Base-by-base conservation (phyloP, 495 filamentous ascomycete species). In the Aspergillus leporis region DNA sequence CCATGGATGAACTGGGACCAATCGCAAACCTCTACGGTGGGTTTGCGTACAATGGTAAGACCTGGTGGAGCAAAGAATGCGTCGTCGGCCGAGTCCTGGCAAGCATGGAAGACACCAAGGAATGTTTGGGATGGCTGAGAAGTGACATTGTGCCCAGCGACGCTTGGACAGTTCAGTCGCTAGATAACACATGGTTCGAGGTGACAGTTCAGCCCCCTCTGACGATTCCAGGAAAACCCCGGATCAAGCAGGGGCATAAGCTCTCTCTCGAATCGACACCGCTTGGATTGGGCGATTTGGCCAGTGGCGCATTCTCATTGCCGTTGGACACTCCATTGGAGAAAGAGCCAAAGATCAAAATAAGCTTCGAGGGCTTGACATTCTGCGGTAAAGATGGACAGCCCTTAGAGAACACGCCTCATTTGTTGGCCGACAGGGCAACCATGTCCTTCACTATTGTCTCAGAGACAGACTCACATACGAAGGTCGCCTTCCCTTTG, bases 31-130 rank as follows among this genome's bases (percentile, higher is more conserved):
- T 96, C 8, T 88, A 87, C 63, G 88, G 88, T n/a, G 91, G 91
- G 4, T 91, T 96, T 63, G 71, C 87, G 8, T 92, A 90, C 65
- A 68, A 64, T 9, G 82, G 78, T 18, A 84, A 83, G 61, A 92
- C 85, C 55, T 94, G 88, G 78, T 96, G 91, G 91, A 93, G 90
- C 70, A 92, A 88, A 32, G 74, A 81, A 45, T 91, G 88, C 64
- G 79, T 94, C 43, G 83, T 92, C 23, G 90, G 90, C 8, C 84
- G 89, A 32, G 88, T 96, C 0, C 64, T 96, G 22, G 86, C 87
- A 56, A 83, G 85, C 34, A 70, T 83, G 10, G 76, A 82, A 25
- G 86, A 83, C 9, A 82, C 86, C 18, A 81, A 78, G n/a, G 88
- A 90, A 59, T 91, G 87, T 61, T 88, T 91, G 84, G 88, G 88